These are phyloP conservation scores for Meyerozyma guilliermondii DNA, from an alignment of 1,139 yeast genomes.

Conservation along the genomic window DNA sequence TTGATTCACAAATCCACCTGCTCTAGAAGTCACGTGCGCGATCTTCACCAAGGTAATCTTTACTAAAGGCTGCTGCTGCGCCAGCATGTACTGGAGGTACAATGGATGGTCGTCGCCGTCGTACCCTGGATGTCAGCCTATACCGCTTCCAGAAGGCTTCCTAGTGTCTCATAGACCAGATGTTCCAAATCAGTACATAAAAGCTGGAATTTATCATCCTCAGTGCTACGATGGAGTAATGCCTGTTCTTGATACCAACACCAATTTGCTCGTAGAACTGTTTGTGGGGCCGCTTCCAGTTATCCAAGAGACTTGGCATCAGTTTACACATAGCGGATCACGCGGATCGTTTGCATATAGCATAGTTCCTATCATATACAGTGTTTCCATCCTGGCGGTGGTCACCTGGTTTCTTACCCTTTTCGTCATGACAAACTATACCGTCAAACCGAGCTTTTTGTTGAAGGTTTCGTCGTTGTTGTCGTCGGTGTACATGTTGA, in stretches of 20 bases:
- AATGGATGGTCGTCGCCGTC: slow-evolving; percentile 19
- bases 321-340: slow-evolving; percentile 23
- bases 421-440: slow-evolving; percentile 57
- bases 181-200: slow-evolving; percentile 18
- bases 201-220: slow-evolving; percentile 26
- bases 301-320: slow-evolving; percentile 35
- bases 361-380: slow-evolving; percentile 56
- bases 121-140: slow-evolving; percentile 29
- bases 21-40: not conserved
- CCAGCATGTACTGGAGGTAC: slow-evolving; percentile 37
- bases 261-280: slow-evolving; percentile 26
- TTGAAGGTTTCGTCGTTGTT: slow-evolving; percentile 41
- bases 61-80: no score
- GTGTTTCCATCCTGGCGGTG: slow-evolving; percentile 61
- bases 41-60: no score
- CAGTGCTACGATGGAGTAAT: slow-evolving; percentile 30
- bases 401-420: slow-evolving; percentile 61
- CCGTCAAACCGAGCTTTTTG: slow-evolving; percentile 48
- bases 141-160: slow-evolving; percentile 30
- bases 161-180: slow-evolving; percentile 24
- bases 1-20: no score
- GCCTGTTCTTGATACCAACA: slow-evolving; percentile 42
- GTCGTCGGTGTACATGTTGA: slow-evolving; percentile 50
- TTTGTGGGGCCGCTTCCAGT: slow-evolving; percentile 33
- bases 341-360: slow-evolving; percentile 50